Evolutionary conservation across 345 rosid genomes (phyloP), one percentile per base, ranked within the genome.

Genomic region (Eucalyptus leucophloia): DNA sequence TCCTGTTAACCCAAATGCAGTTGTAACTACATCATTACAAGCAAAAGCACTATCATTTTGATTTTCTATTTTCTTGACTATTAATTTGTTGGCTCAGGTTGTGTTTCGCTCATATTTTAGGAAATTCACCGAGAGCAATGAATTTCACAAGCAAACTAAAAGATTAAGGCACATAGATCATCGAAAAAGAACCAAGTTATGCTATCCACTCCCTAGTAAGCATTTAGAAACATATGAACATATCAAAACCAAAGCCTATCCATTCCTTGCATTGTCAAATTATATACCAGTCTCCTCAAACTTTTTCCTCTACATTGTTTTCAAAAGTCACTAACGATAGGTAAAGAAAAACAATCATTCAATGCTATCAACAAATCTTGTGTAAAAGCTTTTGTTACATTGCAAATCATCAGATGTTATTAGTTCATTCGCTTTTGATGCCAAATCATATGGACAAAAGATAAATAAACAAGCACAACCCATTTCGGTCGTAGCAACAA

Each of bases 81-180:
- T 58, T 23, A 86, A 10, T 44, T 9, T 72, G 12, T 72, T 87
- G n/a, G 44, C 89, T 89, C 93, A 97, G 99, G 94, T 97, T 91
- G 97, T 96, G 58, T 98, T 95, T 88, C 97, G 98, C 80, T 92
- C 94, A 87, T 92, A 95, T 92, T 94, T 95, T 14, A 88, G 89
- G 58, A 17, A 67, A 72, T 72, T 72, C 15, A 69, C 15, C 15
- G 6, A 34, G 45, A 72, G 82, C 26, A 72, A 72, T 72, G 82
- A 9, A 72, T 72, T 72, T 72, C 45, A 72, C 26, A 72, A 18
- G 82, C 82, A 72, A 34, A 37, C 81, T 34, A 34, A 72, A 37
- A 72, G 14, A 72, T 9, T 37, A 72, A 72, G 82, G 44, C 26
- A 34, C 82, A 72, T 19, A 44, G 45, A 37, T 42, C 82, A 34